These are phyloP conservation scores for Aotearoamyces nothofagi DNA, from an alignment of 2,329 filamentous ascomycete species.

Conservation along the genomic window DNA sequence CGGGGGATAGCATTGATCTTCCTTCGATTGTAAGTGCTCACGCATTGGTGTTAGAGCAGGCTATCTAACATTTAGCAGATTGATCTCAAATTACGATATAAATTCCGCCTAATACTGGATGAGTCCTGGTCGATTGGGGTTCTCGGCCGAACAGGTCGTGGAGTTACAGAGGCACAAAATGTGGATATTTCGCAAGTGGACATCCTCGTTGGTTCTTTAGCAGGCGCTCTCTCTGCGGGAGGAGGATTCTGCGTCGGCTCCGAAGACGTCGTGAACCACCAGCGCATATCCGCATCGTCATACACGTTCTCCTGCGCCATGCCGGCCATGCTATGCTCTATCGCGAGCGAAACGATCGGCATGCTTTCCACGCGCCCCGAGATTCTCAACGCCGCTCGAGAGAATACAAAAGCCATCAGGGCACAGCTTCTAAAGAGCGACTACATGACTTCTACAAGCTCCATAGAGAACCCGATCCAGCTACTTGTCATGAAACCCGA, in stretches of 20 bases:
- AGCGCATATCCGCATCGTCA: slow-evolving; percentile 79
- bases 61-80: slow-evolving; percentile 36
- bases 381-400: slow-evolving; percentile 60
- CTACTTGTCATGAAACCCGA: slow-evolving; percentile 72
- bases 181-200: slow-evolving; percentile 87
- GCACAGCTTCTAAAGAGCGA: slow-evolving; percentile 83
- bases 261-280: slow-evolving; percentile 85
- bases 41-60: slow-evolving; percentile 19
- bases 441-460: slow-evolving; percentile 73
- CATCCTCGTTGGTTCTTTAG: slow-evolving; percentile 90
- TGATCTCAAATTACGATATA: slow-evolving; percentile 89
- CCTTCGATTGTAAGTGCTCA: slow-evolving; percentile 56
- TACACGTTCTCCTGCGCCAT: slow-evolving; percentile 95
- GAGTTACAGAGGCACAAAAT: slow-evolving; percentile 90
- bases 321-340: slow-evolving; percentile 88
- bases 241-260: slow-evolving; percentile 95
- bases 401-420: slow-evolving; percentile 76
- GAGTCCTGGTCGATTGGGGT: slow-evolving; percentile 97
- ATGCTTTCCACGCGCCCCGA: slow-evolving; percentile 80
- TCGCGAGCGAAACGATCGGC: slow-evolving; percentile 77
- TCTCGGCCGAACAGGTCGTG: slow-evolving; percentile 81
- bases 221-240: slow-evolving; percentile 78
- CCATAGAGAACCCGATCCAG: slow-evolving; percentile 74
- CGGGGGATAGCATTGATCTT: slow-evolving; percentile 71
- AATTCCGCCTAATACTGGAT: slow-evolving; percentile 93